Percentiles rank a stretch among this genome's conserved stretches.
Conservation (phyloP, 2,329 filamentous ascomycete species). For the Cadophora luteo-olivacea region DNA sequence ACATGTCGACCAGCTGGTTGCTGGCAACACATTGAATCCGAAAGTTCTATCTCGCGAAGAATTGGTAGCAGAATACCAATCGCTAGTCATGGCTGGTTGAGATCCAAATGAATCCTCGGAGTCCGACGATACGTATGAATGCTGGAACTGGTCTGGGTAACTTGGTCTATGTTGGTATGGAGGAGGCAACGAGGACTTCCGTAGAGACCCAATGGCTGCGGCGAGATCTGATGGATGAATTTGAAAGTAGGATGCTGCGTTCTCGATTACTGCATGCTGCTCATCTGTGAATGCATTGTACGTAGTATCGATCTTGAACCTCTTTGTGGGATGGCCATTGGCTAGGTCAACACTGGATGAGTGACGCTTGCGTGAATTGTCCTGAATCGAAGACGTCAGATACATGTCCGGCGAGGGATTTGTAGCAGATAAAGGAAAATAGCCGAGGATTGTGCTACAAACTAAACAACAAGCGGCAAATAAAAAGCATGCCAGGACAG, state of each 20-base stretch:
- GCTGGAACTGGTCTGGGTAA: neutral
- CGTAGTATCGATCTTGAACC: neutral
- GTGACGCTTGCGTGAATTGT: constrained; percentile 7
- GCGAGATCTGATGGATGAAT: constrained; percentile 9
- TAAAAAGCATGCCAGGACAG: neutral
- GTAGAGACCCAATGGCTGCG: neutral
- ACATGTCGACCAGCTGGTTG: neutral
- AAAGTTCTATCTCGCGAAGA: neutral
- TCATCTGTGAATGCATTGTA: constrained; percentile 4
- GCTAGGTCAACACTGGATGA: neutral
- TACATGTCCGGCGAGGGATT: constrained; percentile 1
- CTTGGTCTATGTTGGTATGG: neutral
- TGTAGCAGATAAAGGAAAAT: constrained; percentile 6
- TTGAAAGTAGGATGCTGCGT: constrained; percentile 7
- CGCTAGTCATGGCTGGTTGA: neutral
- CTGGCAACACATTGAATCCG: neutral
- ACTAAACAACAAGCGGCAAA: neutral
- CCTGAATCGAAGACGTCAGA: constrained; percentile 8
- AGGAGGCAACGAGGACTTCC: neutral
- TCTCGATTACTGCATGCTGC: constrained; percentile 6
- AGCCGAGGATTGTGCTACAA: constrained; percentile 6
- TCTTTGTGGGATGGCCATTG: neutral
- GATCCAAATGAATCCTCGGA: neutral
- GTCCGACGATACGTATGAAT: neutral
- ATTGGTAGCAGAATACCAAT: neutral